A percentile compares a stretch with the other conserved stretches of the same genome.
Conservation (phyloP, 2,329 filamentous ascomycete genomes). For the Ophiostoma novo-ulmi region DNA sequence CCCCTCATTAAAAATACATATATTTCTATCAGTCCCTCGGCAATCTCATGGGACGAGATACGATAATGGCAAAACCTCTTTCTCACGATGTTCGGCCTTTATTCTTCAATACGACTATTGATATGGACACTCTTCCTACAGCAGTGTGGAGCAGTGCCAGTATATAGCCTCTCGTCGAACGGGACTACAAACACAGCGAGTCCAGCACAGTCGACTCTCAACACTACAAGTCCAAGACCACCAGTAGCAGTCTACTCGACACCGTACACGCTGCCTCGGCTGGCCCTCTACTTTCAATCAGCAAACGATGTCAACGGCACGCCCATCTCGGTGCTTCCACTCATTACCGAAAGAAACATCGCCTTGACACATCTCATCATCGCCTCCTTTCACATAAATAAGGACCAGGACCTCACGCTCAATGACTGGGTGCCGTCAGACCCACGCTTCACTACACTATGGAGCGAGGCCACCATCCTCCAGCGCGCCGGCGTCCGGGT, state of each 20-base stretch:
- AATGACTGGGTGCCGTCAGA: constrained; percentile 73
- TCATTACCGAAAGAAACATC: constrained; percentile 45
- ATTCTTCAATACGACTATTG: neutral
- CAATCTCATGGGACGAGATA: neutral
- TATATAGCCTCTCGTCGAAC: neutral
- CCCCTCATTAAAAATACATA: neutral
- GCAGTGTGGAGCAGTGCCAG: neutral
- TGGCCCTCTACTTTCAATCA: constrained; percentile 49
- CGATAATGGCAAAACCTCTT: neutral
- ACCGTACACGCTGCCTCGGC: constrained; percentile 35
- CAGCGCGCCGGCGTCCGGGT: constrained; percentile 72
- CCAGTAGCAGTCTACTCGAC: neutral
- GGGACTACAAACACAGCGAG: neutral
- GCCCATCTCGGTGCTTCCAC: constrained; percentile 50
- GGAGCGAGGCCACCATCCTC: constrained; percentile 69
- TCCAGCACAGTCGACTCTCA: neutral
- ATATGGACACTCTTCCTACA: neutral
- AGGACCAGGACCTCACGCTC: constrained; percentile 55
- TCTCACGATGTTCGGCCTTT: neutral
- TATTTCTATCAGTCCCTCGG: neutral
- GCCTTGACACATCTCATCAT: constrained; percentile 74
- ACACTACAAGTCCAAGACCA: neutral
- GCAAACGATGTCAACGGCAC: constrained; percentile 26
- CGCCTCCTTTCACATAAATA: constrained; percentile 69
- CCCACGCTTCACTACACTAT: constrained; percentile 64